Conservation (phyloP, 2,329 filamentous ascomycete species). For the Fusarium anguioides region DNA sequence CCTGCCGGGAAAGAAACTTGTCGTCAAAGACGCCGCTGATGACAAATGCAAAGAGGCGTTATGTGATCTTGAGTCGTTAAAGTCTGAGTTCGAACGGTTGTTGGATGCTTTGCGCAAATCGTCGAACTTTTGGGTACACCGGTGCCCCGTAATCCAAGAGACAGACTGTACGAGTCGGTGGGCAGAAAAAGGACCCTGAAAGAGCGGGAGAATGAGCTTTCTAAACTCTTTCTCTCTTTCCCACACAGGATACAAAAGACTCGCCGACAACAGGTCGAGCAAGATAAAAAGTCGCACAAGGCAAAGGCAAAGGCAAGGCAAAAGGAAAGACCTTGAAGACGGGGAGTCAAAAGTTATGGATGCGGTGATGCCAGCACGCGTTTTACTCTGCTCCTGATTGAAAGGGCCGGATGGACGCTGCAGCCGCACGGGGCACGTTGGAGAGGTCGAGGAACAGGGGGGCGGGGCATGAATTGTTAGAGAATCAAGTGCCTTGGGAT, state of each 20-base stretch:
- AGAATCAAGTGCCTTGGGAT: conserved; percentile 24
- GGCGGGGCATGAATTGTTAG: conserved; percentile 40
- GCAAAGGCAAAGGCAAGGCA: conserved; percentile 40
- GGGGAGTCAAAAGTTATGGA: conserved; percentile 40
- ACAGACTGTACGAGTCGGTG: conserved; percentile 7
- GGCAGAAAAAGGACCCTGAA: conserved; percentile 32
- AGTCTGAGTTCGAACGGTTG: conserved; percentile 22
- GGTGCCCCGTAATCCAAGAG: conserved; percentile 34
- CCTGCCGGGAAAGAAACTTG: conserved; percentile 28
- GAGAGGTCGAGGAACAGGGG: conserved; percentile 37
- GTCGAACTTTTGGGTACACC: conserved; percentile 33
- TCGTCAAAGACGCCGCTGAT: conserved; percentile 19
- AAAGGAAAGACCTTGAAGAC: conserved; percentile 37
- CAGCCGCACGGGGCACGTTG: conserved; percentile 43
- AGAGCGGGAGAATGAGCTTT: conserved; percentile 30
- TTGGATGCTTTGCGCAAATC: conserved; percentile 35
- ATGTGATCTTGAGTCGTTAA: conserved; percentile 20
- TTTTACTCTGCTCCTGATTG: conserved; percentile 49
- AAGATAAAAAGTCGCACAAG: conserved; percentile 34
- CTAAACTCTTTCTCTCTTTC: conserved; percentile 27
- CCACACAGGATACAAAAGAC: conserved; percentile 27
- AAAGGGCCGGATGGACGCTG: conserved; percentile 44
- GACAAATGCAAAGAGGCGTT: conserved; percentile 22
- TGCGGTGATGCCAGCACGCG: conserved; percentile 49
- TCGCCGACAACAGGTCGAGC: conserved; percentile 43